Percentiles rank a stretch among this genome's conserved stretches.
phyloP scores from a whole-genome alignment of 768 basidiomycete genomes.

The Filobasidium floriforme region DNA sequence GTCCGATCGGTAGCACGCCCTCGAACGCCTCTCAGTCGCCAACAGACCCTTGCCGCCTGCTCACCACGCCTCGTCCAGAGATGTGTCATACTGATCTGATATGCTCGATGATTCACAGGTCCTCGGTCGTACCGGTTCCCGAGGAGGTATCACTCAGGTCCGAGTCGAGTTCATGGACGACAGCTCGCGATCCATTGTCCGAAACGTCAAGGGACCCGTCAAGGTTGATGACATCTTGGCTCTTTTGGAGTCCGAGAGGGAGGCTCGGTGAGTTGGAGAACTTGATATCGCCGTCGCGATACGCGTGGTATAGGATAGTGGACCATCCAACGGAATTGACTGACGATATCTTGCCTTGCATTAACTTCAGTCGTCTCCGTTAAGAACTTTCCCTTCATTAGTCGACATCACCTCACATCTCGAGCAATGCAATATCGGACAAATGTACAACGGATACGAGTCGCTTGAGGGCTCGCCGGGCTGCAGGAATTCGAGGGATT shows the following conservation, averaged over 20 bases:
- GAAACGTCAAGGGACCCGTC: conserved; percentile 98
- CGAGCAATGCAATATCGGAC: not conserved
- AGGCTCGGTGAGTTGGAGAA: conserved; percentile 74
- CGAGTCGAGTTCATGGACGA: conserved; percentile 99
- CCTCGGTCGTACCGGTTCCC: conserved; percentile 95
- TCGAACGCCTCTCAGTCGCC: not conserved
- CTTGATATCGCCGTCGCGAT: not conserved
- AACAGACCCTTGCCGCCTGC: not conserved
- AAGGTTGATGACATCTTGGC: conserved; percentile 93
- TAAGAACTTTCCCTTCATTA: not conserved
- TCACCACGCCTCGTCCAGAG: not conserved
- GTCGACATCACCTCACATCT: conserved; percentile 4
- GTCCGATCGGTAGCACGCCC: no score
- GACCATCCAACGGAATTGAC: not conserved
- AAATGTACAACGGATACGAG: conserved; percentile 2
- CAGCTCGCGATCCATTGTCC: conserved; percentile 87
- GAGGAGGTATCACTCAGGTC: conserved; percentile 98
- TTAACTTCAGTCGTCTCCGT: conserved; percentile 4
- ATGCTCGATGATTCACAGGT: conserved; percentile 53
- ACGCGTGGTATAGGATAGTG: not conserved
- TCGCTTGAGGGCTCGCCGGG: conserved; percentile 3
- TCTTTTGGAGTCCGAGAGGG: conserved; percentile 94
- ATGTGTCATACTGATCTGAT: not conserved
- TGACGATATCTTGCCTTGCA: not conserved
- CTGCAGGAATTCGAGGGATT: not conserved